These are phyloP conservation scores for Alternaria tenuissima DNA, from an alignment of 2,329 filamentous ascomycete genomes.

Conservation along the genomic window DNA sequence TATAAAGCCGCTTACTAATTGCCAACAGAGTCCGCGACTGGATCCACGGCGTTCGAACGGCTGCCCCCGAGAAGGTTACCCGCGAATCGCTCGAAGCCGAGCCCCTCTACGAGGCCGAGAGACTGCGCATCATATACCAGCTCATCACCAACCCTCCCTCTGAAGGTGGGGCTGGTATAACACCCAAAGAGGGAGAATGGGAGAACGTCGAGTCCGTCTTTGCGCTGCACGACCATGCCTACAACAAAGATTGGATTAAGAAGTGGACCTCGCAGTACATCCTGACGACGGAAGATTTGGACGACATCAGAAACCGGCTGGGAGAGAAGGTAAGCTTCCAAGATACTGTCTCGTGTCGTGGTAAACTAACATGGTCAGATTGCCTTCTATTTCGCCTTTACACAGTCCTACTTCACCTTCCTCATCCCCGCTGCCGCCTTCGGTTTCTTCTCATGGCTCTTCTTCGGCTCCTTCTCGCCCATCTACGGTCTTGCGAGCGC, in stretches of 20 bases:
- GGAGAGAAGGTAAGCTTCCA: slow-evolving; percentile 54
- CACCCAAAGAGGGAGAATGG: slow-evolving; percentile 60
- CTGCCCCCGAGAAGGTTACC: slow-evolving; percentile 78
- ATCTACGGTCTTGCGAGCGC: slow-evolving; percentile 80
- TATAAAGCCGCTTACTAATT: background rate
- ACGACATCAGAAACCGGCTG: slow-evolving; percentile 60
- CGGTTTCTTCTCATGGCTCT: slow-evolving; percentile 78
- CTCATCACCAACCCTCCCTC: slow-evolving; percentile 63
- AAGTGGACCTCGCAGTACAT: slow-evolving; percentile 60
- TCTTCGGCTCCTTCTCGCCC: slow-evolving; percentile 85
- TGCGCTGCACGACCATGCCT: slow-evolving; percentile 59
- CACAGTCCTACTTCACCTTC: slow-evolving; percentile 89
- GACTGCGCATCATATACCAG: slow-evolving; percentile 85
- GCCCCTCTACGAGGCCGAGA: slow-evolving; percentile 85
- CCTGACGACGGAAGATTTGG: slow-evolving; percentile 58
- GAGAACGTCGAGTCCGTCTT: slow-evolving; percentile 60
- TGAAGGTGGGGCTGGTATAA: slow-evolving; percentile 61
- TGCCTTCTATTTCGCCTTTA: slow-evolving; percentile 94
- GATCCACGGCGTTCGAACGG: slow-evolving; percentile 85
- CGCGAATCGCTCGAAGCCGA: slow-evolving; percentile 72
- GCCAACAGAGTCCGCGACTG: slow-evolving; percentile 81
- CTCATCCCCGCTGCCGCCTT: slow-evolving; percentile 82
- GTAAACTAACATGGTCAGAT: slow-evolving; percentile 60
- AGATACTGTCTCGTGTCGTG: background rate
- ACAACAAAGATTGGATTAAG: slow-evolving; percentile 64